Conservation (phyloP, 2,329 filamentous ascomycete genomes). For the Hypoxylon sp. region DNA sequence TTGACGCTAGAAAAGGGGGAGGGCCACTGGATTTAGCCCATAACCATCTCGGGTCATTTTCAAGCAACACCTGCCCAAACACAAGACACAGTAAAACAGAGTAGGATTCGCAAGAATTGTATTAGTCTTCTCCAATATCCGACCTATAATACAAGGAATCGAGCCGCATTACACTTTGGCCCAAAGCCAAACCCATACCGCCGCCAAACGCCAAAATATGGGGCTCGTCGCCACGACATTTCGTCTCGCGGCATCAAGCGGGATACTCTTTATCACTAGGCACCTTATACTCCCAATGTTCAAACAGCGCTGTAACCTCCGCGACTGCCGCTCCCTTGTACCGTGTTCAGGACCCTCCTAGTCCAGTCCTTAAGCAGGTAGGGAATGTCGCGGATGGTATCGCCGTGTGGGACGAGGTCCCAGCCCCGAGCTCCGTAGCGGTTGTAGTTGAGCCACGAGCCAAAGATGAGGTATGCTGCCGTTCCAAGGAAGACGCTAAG, state of each 20-base stretch:
- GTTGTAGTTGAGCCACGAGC: constrained; percentile 99
- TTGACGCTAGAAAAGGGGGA: not conserved
- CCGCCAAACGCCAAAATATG: constrained; percentile 33
- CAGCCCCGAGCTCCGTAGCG: constrained; percentile 94
- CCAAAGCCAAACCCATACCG: constrained; percentile 15
- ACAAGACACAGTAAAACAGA: not conserved
- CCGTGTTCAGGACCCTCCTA: constrained; percentile 82
- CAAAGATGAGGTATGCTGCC: constrained; percentile 95
- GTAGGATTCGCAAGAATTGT: constrained; percentile 12
- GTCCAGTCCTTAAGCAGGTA: constrained; percentile 93
- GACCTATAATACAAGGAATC: constrained; percentile 36
- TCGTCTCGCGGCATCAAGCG: not conserved
- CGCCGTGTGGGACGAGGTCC: constrained; percentile 93
- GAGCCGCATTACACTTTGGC: constrained; percentile 20
- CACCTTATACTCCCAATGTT: constrained; percentile 15
- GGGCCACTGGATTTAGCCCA: not conserved
- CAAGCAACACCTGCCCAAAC: not conserved
- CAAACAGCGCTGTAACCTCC: constrained; percentile 96
- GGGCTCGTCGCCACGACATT: not conserved
- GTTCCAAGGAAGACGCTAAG: constrained; percentile 84
- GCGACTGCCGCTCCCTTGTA: constrained; percentile 86
- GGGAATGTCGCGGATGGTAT: constrained; percentile 91
- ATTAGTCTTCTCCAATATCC: constrained; percentile 30
- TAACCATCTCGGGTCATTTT: not conserved
- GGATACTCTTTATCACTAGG: not conserved